These are phyloP conservation scores for Zopfochytrium polystomum DNA, from an alignment of 371 early-diverging fungal genomes.

Conservation along the genomic window DNA sequence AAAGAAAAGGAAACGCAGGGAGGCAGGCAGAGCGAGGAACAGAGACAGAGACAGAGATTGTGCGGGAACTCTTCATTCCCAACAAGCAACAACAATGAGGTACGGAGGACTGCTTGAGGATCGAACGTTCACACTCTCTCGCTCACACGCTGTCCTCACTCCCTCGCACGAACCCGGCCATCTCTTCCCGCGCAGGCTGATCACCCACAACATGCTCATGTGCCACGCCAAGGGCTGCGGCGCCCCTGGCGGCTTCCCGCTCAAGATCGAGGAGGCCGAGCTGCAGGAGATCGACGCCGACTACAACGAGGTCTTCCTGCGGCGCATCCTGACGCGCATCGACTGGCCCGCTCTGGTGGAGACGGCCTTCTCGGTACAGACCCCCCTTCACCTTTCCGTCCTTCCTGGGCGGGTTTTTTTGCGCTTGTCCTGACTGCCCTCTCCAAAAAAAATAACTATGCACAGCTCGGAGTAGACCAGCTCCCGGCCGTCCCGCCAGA, in stretches of 20 bases:
- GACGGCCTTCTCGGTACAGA: constrained; percentile 33
- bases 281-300: constrained; percentile 77
- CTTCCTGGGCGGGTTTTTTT: background rate
- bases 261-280: constrained; percentile 77
- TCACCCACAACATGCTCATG: constrained; percentile 97
- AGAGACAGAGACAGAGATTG: too few species aligned
- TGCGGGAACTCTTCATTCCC: too few species aligned
- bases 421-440: too few species aligned
- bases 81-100: too few species aligned
- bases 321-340: constrained; percentile 76
- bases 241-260: constrained; percentile 78
- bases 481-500: constrained; percentile 73
- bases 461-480: constrained; percentile 50
- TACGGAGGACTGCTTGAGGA: too few species aligned
- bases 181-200: constrained; percentile 60
- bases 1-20: too few species aligned
- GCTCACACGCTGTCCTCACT: too few species aligned
- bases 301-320: constrained; percentile 78
- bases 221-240: constrained; percentile 95
- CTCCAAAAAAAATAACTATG: too few species aligned
- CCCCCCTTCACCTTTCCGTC: background rate
- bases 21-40: too few species aligned
- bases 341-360: constrained; percentile 81
- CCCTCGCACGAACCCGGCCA: too few species aligned
- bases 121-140: too few species aligned